Evolutionary conservation across 495 filamentous ascomycete genomes (phyloP), one percentile per base, ranked within the genome.

Genomic region (Monascus purpureus): DNA sequence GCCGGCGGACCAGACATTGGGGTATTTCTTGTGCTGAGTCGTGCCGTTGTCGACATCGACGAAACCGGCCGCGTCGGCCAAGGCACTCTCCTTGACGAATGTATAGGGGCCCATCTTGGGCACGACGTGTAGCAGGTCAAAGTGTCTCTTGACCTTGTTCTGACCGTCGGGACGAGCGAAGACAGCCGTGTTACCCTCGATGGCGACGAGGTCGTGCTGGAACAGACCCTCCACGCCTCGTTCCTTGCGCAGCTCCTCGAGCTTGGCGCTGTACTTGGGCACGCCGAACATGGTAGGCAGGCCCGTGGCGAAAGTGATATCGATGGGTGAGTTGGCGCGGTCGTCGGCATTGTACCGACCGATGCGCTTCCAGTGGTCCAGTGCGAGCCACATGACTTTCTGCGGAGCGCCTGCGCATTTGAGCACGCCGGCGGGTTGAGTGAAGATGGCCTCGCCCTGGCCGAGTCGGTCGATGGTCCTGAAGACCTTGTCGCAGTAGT

Each of bases 321-420:
- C 52, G 41, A 79, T 68, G 4, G 68, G 48, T 0, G 71, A 75
- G 5, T 24, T 22, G 17, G 53, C 38, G 2, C 56, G 43, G 27
- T 55, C 46, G 16, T 32, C 34, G 4, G 61, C 47, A 34, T 72
- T 57, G 47, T 77, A 74, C 2, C 75, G 54, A 16, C 74, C 76
- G 5, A 63, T 62, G 16, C 53, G 49, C 51, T 70, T 67, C 76
- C 76, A 80, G 44, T 73, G 57, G 29, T 77, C 72, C 32, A 77
- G 54, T 0, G 76, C 75, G 17, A 80, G 66, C 76, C 76, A 80
- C 73, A 79, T 70, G 47, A 69, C 56, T 53, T 80, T 80, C 42
- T 80, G 76, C 6, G 76, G 76, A 0, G 74, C 76, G 17, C 76
- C 76, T 2, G 76, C 76, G 39, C 76, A 80, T 49, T 80, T 80